phyloP scores from a whole-genome alignment of 345 rosid genomes.

The Anastatica hierochuntica region DNA sequence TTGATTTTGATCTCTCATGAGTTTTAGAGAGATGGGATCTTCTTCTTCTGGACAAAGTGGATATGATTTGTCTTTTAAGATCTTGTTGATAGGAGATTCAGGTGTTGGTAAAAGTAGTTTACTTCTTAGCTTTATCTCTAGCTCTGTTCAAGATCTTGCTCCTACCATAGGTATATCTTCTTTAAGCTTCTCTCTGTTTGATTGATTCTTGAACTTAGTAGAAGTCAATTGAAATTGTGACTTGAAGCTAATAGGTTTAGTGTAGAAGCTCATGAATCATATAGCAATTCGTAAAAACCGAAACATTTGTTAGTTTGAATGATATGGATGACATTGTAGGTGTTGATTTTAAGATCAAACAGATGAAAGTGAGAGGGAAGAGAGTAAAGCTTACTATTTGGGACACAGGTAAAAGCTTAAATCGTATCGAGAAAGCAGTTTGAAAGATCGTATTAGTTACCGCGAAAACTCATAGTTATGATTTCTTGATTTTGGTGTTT shows the following conservation, averaged over 20 bases:
- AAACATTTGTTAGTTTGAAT: neutral
- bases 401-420: constrained; percentile 66
- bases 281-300: too few species aligned
- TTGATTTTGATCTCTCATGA: constrained; percentile 28
- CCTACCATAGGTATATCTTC: constrained; percentile 74
- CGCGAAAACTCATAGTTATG: neutral
- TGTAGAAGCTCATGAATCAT: neutral
- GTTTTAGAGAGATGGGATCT: constrained; percentile 24
- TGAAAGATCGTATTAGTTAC: neutral
- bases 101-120: constrained; percentile 93
- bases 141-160: constrained; percentile 53
- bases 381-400: constrained; percentile 84
- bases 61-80: constrained; percentile 83
- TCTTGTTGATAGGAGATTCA: constrained; percentile 91
- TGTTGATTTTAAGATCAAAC: constrained; percentile 92
- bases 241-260: neutral
- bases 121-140: constrained; percentile 76
- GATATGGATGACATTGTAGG: constrained; percentile 40
- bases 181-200: constrained; percentile 3
- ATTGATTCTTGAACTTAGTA: neutral
- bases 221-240: constrained; percentile 11
- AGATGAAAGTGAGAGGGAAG: constrained; percentile 56
- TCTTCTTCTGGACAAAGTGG: constrained; percentile 45
- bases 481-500: constrained; percentile 5
- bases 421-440: neutral